Evolutionary conservation across 164 flowering plant genomes (phyloP).

Genomic region (Vitis amurensis): DNA sequence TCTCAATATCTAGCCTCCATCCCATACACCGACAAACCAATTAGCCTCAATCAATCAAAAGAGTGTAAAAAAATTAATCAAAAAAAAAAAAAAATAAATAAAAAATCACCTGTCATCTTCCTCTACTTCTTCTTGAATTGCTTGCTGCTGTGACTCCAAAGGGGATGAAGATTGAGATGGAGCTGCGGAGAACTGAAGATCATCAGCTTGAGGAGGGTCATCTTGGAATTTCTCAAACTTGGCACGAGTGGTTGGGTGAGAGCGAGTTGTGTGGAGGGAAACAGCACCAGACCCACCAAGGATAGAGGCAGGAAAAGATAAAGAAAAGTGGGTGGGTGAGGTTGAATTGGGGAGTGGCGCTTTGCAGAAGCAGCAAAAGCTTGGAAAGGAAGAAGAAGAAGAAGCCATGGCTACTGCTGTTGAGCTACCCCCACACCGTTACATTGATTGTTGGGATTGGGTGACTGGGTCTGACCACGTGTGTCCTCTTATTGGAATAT

Average conservation of each 20-base stretch:
- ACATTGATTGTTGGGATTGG: too few species aligned
- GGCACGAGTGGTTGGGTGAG: conserved; percentile 39
- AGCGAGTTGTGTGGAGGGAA: conserved; percentile 24
- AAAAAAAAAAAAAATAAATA: not conserved
- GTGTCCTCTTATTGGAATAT: too few species aligned
- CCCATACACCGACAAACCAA: too few species aligned
- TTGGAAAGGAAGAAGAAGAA: conserved; percentile 20
- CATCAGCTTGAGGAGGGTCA: conserved; percentile 26
- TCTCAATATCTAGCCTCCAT: not conserved
- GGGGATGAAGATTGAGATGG: conserved; percentile 11
- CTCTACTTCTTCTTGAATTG: conserved; percentile 21
- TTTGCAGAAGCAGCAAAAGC: conserved; percentile 10
- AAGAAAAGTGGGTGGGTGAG: conserved; percentile 24
- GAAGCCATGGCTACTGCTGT: conserved; percentile 20
- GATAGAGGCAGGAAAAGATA: conserved; percentile 22
- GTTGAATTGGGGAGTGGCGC: conserved; percentile 22
- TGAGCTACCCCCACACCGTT: not conserved
- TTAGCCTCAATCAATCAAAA: too few species aligned
- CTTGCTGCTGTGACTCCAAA: conserved; percentile 16
- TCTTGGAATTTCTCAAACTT: conserved; percentile 83
- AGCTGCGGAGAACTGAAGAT: too few species aligned
- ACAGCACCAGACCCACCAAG: conserved; percentile 15
- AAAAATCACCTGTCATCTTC: conserved; percentile 61
- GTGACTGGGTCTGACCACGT: too few species aligned
- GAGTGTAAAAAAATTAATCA: too few species aligned